Evolutionary conservation across 2,329 filamentous ascomycete genomes (phyloP), one percentile per base, ranked within the genome.

Genomic region (Juglanconis sp.): DNA sequence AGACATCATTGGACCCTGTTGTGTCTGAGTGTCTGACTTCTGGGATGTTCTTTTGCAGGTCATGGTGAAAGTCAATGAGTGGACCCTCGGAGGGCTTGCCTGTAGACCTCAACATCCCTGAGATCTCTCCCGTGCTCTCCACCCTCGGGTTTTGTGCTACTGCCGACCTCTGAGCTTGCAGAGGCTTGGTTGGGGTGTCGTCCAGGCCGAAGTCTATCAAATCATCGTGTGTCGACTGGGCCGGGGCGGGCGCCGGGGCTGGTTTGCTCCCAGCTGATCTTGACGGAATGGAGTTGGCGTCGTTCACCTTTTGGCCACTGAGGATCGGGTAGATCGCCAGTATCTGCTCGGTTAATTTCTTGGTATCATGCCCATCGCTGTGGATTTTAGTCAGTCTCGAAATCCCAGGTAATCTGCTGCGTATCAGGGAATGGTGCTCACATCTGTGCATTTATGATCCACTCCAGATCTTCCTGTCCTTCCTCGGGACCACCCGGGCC

Each of bases 391-490:
- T 56, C n/a, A 46, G 38, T 40, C 60, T 66, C 54, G 67, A 49
- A 0, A 47, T 36, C 46, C 17, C 35, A n/a, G 17, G 1, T 17
- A 8, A 17, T 13, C 31, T 13, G 17, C 34, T 11, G 3, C 5
- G 2, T 5, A 51, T 5, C 44, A 51, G 11, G 13, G 15, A 15
- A 47, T 47, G 8, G n/a, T 24, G 73, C 80, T 70, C 76, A 96
- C 92, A 99, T 84, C 59, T 87, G 81, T 1, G 93, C 89, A 73
- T 94, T 89, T 69, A 99, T 90, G 69, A 98, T 93, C 91, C 92
- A 99, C 74, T 98, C 95, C 35, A 99, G 78, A 65, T 91, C 91
- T 71, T 96, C 92, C 72, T 96, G 90, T 34, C 90, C 91, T 71
- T 94, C 88, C 64, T 95, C 90, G 4, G 82, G 71, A 1, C 87